Evolutionary conservation across 495 filamentous ascomycete species (phyloP), one percentile per base, ranked within the genome.

Genomic region (Daldinia loculata): DNA sequence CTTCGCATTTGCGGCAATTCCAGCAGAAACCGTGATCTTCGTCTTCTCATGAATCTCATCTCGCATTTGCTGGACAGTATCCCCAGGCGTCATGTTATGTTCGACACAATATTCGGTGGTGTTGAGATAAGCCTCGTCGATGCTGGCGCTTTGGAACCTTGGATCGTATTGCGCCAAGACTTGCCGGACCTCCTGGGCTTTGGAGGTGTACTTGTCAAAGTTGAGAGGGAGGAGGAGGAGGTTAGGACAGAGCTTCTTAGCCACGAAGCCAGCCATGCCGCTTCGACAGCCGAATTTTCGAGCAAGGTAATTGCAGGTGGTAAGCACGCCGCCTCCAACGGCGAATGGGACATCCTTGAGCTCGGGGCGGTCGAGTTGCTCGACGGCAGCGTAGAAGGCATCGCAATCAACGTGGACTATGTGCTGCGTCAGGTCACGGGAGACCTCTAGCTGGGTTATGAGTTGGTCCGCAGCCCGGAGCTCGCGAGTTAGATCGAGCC

Each of bases 401-500:
- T 99, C 95, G 78, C 95, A 99, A 79, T 99, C 95, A 32, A 99
- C 85, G 77, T 99, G 95, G 0, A 98, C 90, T 27, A 98, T 87
- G 53, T 87, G 81, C 76, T 98, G 95, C 3, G 84, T 83, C n/a
- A 98, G 82, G 75, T 98, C 95, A 7, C 95, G 87, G 15, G 85
- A 85, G 1, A 85, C 71, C 71, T 98, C 95, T 11, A 98, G 84
- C 69, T 94, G 88, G 1, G 88, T 86, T 61, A 98, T 88, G 71
- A 92, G 89, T 60, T 92, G 92, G 77, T 98, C 94, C 12, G 93
- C 93, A 39, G 86, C 86, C 29, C 92, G 89, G 30, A 90, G 79
- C 57, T 97, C 92, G 24, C 82, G 79, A 24, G 87, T 85, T 17
- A 98, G 79, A 70, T 98, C 93, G 0, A 93, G 80, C 30, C 85